Conservation (phyloP, 176 grass and related monocot genomes). For the Coix lacrymajobi region DNA sequence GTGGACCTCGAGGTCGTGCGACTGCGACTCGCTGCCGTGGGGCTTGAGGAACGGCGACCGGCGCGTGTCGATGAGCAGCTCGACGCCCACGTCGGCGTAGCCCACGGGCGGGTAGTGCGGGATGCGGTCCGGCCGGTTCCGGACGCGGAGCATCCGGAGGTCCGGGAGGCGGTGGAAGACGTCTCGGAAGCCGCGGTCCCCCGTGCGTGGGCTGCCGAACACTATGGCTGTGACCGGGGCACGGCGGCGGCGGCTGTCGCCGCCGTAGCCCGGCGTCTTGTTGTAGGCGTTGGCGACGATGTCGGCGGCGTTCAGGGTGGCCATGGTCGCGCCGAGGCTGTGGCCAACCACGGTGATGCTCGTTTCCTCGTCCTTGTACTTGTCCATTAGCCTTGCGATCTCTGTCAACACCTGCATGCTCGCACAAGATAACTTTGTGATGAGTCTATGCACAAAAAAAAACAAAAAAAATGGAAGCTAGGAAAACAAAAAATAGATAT, state of each 20-base stretch:
- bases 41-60: slow-evolving; percentile 68
- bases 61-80: slow-evolving; percentile 61
- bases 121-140: slow-evolving; percentile 57
- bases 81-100: slow-evolving; percentile 70
- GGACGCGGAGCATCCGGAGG: slow-evolving; percentile 64
- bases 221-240: slow-evolving; percentile 50
- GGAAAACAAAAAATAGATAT: no score
- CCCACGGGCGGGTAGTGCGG: slow-evolving; percentile 49
- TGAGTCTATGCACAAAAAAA: not conserved
- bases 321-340: slow-evolving; percentile 81
- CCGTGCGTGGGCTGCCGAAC: slow-evolving; percentile 76
- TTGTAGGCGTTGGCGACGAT: slow-evolving; percentile 64
- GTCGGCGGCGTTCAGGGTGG: slow-evolving; percentile 68
- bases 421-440: not conserved
- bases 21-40: slow-evolving; percentile 45
- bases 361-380: slow-evolving; percentile 69
- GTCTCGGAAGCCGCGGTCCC: slow-evolving; percentile 53
- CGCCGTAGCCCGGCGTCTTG: not conserved
- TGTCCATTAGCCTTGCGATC: slow-evolving; percentile 49
- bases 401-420: slow-evolving; percentile 60
- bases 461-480: not conserved
- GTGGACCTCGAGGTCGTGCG: slow-evolving; percentile 86
- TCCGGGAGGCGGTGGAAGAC: slow-evolving; percentile 40
- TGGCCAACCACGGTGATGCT: slow-evolving; percentile 84
- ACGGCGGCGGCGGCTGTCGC: not conserved